phyloP scores from a whole-genome alignment of 2,329 filamentous ascomycete genomes.

The Aspergillus fischeri region DNA sequence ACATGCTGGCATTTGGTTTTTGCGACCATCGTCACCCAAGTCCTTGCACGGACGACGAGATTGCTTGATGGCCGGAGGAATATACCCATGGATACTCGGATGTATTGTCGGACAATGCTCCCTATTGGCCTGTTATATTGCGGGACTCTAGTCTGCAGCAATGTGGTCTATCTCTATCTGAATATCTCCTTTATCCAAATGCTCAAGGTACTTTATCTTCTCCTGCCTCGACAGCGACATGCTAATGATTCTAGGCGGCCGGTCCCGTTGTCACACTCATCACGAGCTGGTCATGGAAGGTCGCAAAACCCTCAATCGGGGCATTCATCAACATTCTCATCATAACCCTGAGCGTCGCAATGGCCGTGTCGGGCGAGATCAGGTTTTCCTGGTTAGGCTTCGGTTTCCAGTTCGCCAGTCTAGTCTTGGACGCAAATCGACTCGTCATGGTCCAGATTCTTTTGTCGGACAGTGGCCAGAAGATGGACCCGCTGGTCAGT shows the following conservation, averaged over 20 bases:
- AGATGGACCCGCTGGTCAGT: constrained; percentile 80
- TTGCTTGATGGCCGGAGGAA: constrained; percentile 86
- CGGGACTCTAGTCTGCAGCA: constrained; percentile 89
- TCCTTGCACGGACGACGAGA: constrained; percentile 80
- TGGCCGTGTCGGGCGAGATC: constrained; percentile 90
- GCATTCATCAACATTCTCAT: constrained; percentile 84
- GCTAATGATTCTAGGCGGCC: constrained; percentile 59
- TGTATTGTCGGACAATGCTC: constrained; percentile 85
- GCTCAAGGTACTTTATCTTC: constrained; percentile 68
- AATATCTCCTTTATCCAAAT: constrained; percentile 97
- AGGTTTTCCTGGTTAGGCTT: constrained; percentile 65
- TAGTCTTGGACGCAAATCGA: constrained; percentile 71
- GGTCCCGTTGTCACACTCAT: constrained; percentile 90
- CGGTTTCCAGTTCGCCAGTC: constrained; percentile 64
- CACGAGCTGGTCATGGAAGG: constrained; percentile 76
- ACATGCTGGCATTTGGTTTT: constrained; percentile 92
- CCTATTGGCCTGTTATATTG: constrained; percentile 94
- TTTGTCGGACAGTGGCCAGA: constrained; percentile 67
- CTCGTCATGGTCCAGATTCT: constrained; percentile 78
- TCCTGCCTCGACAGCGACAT: background rate
- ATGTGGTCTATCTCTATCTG: constrained; percentile 88
- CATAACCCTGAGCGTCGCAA: constrained; percentile 86
- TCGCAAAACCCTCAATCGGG: constrained; percentile 72
- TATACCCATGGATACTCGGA: constrained; percentile 86
- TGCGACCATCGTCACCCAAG: constrained; percentile 84